Evolutionary conservation across 257 asterid genomes (phyloP).

Genomic region (Solanum medicagineum): DNA sequence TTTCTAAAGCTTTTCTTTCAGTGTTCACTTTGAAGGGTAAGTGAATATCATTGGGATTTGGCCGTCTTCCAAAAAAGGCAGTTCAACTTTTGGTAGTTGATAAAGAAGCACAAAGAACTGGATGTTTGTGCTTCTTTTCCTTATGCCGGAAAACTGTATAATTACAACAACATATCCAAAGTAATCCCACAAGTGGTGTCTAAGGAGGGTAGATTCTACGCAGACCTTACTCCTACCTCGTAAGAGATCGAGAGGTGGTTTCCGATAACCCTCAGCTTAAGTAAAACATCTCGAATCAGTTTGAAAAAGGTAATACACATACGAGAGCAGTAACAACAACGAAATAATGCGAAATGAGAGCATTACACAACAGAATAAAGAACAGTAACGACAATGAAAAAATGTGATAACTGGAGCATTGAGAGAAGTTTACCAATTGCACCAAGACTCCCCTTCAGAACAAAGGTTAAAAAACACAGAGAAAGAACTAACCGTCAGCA

Average conservation of each 20-base stretch:
- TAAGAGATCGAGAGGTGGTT: background rate
- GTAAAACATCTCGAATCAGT: no score
- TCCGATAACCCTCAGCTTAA: no score
- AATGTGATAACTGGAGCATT: no score
- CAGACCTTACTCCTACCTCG: background rate
- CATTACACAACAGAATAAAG: no score
- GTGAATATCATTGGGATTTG: background rate
- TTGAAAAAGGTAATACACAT: no score
- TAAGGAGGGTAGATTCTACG: background rate
- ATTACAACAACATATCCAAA: background rate
- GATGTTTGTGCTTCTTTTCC: background rate
- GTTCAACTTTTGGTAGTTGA: background rate
- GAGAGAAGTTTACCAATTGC: no score
- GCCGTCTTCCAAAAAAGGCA: background rate
- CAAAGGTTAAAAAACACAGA: background rate
- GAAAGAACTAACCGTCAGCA: constrained; percentile 21
- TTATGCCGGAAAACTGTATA: background rate
- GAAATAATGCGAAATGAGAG: no score
- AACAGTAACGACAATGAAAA: no score
- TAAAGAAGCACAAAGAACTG: background rate
- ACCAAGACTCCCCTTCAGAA: no score
- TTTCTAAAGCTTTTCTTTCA: background rate
- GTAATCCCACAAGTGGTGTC: background rate
- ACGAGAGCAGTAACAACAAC: no score
- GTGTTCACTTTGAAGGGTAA: background rate